phyloP scores from a whole-genome alignment of 257 asterid species.

The Voacanga thouarsii region DNA sequence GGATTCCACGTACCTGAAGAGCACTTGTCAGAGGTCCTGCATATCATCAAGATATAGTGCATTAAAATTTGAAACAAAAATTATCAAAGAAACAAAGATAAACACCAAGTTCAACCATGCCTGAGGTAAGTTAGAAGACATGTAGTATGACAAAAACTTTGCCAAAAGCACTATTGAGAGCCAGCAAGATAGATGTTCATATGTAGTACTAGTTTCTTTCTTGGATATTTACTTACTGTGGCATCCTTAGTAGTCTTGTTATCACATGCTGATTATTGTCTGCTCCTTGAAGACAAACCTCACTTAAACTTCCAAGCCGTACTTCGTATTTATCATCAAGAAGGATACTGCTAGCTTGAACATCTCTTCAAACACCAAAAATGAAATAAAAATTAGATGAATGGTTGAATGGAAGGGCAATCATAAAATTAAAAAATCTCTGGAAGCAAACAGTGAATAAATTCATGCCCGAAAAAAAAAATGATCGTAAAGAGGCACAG shows the following conservation, averaged over 20 bases:
- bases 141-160: too few species aligned
- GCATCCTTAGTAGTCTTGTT: slow-evolving; percentile 41
- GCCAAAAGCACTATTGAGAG: too few species aligned
- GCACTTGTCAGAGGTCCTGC: slow-evolving; percentile 48
- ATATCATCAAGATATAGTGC: slow-evolving; percentile 22
- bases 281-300: slow-evolving; percentile 42
- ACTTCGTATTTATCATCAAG: slow-evolving; percentile 77
- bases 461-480: background rate
- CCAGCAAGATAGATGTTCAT: background rate
- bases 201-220: background rate
- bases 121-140: too few species aligned
- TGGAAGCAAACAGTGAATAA: background rate
- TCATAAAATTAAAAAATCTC: background rate
- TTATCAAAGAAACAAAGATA: background rate
- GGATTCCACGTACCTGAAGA: slow-evolving; percentile 38
- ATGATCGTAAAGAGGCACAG: background rate
- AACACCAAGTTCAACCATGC: background rate
- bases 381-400: slow-evolving; percentile 9
- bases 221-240: slow-evolving; percentile 44
- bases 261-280: slow-evolving; percentile 39
- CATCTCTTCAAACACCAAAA: slow-evolving; percentile 44
- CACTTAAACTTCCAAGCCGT: slow-evolving; percentile 70
- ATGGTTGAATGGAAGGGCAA: background rate
- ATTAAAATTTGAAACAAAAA: slow-evolving; percentile 13
- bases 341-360: slow-evolving; percentile 81